These are phyloP conservation scores for Neoconidiobolus thromboides DNA, from an alignment of 371 early-diverging fungal genomes.

Conservation along the genomic window DNA sequence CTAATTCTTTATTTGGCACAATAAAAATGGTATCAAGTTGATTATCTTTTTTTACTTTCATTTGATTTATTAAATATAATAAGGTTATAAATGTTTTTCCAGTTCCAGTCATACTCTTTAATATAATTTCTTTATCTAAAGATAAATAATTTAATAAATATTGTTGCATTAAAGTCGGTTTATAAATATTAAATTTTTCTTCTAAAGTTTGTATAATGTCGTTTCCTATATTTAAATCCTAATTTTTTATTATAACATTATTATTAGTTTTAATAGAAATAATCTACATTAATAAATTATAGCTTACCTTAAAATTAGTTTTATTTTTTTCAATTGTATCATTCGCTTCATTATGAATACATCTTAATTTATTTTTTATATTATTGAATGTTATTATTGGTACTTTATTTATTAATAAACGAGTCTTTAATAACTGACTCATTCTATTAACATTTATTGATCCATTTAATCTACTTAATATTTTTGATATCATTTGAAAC, in stretches of 20 bases:
- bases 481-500: too few relatives aligned
- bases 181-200: constrained; percentile 18
- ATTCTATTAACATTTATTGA: too few relatives aligned
- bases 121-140: constrained; percentile 29
- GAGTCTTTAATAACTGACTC: too few relatives aligned
- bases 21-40: constrained; percentile 35
- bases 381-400: too few relatives aligned
- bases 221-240: constrained; percentile 29
- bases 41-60: constrained; percentile 2
- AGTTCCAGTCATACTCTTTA: constrained; percentile 56
- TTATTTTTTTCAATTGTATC: too few relatives aligned
- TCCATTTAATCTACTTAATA: too few relatives aligned
- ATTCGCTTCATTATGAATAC: too few relatives aligned
- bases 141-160: constrained; percentile 32
- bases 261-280: background rate
- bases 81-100: constrained; percentile 63
- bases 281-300: background rate
- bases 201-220: constrained; percentile 22
- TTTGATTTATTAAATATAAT: constrained; percentile 26
- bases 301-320: too few relatives aligned
- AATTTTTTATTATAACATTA: background rate
- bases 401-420: too few relatives aligned
- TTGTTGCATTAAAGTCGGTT: constrained; percentile 29
- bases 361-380: too few relatives aligned
- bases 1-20: constrained; percentile 76